Evolutionary conservation across 2,329 filamentous ascomycete species (phyloP), one percentile per base, ranked within the genome.

Genomic region (Lachnellula subtilissima): DNA sequence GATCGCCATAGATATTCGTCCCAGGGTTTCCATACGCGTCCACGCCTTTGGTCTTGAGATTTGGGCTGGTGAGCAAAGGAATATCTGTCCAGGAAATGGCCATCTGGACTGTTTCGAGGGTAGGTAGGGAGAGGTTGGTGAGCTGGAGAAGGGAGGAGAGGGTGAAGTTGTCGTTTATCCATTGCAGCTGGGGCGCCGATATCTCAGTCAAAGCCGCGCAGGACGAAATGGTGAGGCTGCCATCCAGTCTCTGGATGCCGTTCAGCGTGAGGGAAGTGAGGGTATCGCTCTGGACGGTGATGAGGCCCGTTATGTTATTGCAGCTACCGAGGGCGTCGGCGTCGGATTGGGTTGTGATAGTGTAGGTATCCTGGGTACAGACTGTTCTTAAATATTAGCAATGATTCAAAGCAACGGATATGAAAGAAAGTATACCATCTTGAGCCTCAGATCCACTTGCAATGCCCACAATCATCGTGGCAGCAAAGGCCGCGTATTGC

Each of bases 151-250:
- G 49, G 25, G 48, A 36, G 15, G 50, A 56, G 48, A 59, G 25
- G 19, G 53, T 59, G 36, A 59, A 53, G 32, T 59, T 56, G 11
- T 50, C 19, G 11, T 50, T 40, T 22, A 57, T 53, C 23, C 36
- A 48, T n/a, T 14, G 39, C n/a, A 59, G 32, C n/a, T 36, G n/a
- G 5, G 56, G 53, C 3, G 50, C 50, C 14, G 53, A 50, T 32
- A 59, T 48, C 8, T 45, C 17, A 15, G 35, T 15, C 43, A 58
- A 28, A n/a, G 32, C 40, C 46, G 48, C 48, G 25, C 48, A 52
- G 40, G 35, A 35, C 15, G 36, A 45, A 14, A 50, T 42, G 15
- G 9, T n/a, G 8, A 58, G 45, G 22, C 42, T 54, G 28, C 28
- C 28, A 5, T 48, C 32, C 7, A 59, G 47, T 19, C 22, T 51